phyloP scores from a whole-genome alignment of 2,329 filamentous ascomycete genomes.

The Aspergillus sp. region DNA sequence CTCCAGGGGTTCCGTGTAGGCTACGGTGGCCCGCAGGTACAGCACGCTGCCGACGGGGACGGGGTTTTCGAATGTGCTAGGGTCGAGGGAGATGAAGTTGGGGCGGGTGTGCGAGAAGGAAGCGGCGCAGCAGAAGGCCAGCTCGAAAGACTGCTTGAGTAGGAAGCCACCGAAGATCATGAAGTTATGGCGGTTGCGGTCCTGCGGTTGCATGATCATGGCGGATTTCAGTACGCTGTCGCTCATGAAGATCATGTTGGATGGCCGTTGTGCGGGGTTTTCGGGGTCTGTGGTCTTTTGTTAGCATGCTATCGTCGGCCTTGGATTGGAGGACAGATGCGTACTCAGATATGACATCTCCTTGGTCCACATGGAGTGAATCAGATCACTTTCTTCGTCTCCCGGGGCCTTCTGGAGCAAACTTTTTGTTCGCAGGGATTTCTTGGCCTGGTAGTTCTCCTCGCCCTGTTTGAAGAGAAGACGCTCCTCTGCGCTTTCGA shows the following conservation, averaged over 20 bases:
- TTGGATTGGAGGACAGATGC: slow-evolving; percentile 9
- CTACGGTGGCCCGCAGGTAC: slow-evolving; percentile 70
- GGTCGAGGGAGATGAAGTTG: slow-evolving; percentile 70
- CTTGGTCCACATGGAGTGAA: slow-evolving; percentile 71
- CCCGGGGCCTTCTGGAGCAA: slow-evolving; percentile 68
- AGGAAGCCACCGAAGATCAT: slow-evolving; percentile 79
- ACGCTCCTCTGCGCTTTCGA: slow-evolving; percentile 66
- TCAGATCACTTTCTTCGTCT: slow-evolving; percentile 68
- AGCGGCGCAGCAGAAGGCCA: slow-evolving; percentile 73
- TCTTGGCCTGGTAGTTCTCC: slow-evolving; percentile 66
- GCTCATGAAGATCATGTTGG: slow-evolving; percentile 62
- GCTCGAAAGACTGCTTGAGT: slow-evolving; percentile 71
- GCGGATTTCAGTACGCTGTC: slow-evolving; percentile 64
- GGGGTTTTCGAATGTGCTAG: slow-evolving; percentile 71
- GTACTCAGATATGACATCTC: slow-evolving; percentile 62
- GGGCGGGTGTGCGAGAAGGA: slow-evolving; percentile 68
- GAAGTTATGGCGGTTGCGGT: slow-evolving; percentile 68
- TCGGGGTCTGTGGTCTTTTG: slow-evolving; percentile 49
- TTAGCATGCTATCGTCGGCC: not conserved
- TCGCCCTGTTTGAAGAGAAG: slow-evolving; percentile 62
- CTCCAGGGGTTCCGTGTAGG: slow-evolving; percentile 66
- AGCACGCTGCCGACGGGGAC: slow-evolving; percentile 73
- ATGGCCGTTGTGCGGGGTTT: slow-evolving; percentile 53
- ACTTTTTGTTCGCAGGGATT: slow-evolving; percentile 59
- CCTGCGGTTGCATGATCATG: slow-evolving; percentile 73